Conservation (phyloP, 1,284 basidiomycete species). For the Coniferiporia weirii region DNA sequence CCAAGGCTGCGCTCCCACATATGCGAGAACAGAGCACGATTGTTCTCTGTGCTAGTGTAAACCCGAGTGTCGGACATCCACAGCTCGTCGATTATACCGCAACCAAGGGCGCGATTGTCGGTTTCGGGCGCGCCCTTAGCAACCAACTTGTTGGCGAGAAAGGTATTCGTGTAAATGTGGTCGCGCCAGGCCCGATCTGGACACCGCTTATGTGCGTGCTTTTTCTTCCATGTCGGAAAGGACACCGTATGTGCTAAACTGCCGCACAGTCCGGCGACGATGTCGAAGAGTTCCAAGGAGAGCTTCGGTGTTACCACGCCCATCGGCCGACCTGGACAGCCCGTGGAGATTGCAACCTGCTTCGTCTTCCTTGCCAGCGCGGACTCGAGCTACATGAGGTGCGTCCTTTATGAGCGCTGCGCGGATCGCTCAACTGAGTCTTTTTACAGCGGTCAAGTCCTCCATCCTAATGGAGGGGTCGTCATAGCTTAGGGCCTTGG, state of each 20-base stretch:
- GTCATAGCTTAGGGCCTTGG: constrained; percentile 30
- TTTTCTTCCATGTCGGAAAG: constrained; percentile 5
- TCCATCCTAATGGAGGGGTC: constrained; percentile 35
- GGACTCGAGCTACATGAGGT: constrained; percentile 48
- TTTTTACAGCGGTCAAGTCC: constrained; percentile 30
- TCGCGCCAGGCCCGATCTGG: constrained; percentile 50
- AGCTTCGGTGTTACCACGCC: constrained; percentile 39
- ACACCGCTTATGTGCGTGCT: constrained; percentile 41
- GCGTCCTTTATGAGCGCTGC: constrained; percentile 10
- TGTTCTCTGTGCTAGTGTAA: constrained; percentile 47
- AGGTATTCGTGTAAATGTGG: constrained; percentile 46
- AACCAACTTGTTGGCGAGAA: constrained; percentile 51
- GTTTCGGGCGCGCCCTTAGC: constrained; percentile 40
- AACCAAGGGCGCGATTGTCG: constrained; percentile 52
- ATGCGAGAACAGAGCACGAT: constrained; percentile 36
- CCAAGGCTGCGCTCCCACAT: constrained; percentile 40
- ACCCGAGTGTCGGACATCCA: constrained; percentile 47
- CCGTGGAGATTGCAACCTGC: constrained; percentile 49
- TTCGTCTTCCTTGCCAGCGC: constrained; percentile 49
- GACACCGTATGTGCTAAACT: neutral
- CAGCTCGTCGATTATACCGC: constrained; percentile 51
- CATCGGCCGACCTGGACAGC: constrained; percentile 50
- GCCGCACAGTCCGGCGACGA: constrained; percentile 35
- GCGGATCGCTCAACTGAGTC: neutral
- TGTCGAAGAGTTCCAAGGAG: constrained; percentile 42